Conservation (phyloP, 371 early-diverging fungal genomes). For the Encephalitozoon romaleae region DNA sequence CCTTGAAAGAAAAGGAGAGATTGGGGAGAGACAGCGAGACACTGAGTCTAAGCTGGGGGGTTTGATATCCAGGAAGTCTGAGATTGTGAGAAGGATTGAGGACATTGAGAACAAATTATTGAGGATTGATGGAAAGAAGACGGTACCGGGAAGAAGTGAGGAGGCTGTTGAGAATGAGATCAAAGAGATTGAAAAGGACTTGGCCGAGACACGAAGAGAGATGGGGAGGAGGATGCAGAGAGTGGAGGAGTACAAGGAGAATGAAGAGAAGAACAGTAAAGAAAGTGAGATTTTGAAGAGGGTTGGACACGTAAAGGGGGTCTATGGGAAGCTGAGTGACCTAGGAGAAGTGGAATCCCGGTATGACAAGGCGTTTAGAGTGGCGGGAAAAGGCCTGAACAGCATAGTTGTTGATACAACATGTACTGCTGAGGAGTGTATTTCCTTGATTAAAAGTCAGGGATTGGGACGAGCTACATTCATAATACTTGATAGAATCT, state of each 20-base stretch:
- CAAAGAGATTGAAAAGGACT: slow-evolving; percentile 15
- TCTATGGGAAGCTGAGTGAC: slow-evolving; percentile 78
- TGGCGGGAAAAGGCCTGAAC: slow-evolving; percentile 74
- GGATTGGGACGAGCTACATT: slow-evolving; percentile 80
- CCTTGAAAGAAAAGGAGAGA: slow-evolving; percentile 11
- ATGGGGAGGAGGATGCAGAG: slow-evolving; percentile 30
- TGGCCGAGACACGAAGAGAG: slow-evolving; percentile 20
- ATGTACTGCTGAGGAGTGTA: slow-evolving; percentile 75
- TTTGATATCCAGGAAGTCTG: background rate
- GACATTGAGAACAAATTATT: slow-evolving; percentile 62
- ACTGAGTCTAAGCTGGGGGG: background rate
- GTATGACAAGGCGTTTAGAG: slow-evolving; percentile 88
- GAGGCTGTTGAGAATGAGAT: slow-evolving; percentile 38
- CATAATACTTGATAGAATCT: slow-evolving; percentile 67
- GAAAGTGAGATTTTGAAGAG: slow-evolving; percentile 32
- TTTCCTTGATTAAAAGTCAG: slow-evolving; percentile 73
- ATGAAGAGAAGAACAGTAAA: slow-evolving; percentile 28
- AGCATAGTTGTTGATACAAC: slow-evolving; percentile 89
- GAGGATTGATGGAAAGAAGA: slow-evolving; percentile 58
- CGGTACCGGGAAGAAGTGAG: slow-evolving; percentile 43
- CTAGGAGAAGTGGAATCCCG: slow-evolving; percentile 81
- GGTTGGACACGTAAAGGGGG: slow-evolving; percentile 46
- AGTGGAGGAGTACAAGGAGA: slow-evolving; percentile 14
- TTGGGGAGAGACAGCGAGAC: background rate
- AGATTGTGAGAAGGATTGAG: slow-evolving; percentile 63